Evolutionary conservation across 371 early-diverging fungal genomes (phyloP), one percentile per base, ranked within the genome.

Genomic region (Funneliformis caledonium): DNA sequence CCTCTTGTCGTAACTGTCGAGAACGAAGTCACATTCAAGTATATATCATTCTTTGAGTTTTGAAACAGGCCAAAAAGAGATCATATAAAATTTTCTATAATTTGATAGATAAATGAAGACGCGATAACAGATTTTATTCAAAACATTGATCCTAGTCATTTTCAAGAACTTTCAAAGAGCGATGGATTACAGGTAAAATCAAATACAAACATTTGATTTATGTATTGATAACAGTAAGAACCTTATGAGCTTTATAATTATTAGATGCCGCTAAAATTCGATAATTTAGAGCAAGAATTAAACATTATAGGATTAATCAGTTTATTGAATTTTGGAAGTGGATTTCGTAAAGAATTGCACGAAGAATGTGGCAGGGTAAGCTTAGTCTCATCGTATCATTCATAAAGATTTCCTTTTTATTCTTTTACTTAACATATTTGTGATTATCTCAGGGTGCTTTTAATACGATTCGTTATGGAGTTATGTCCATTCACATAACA

Each of bases 401-500:
- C 22, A 31, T 33, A 31, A 3, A 11, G 33, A 31, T 9, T 22
- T 64, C 11, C 26, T 0, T 26, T 26, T 26, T 26, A 26, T 26
- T 26, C 26, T 26, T 64, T 31, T 31, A 31, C 5, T 10, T 2
- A 31, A 64, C 2, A 62, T 33, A 4, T 64, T 33, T 64, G 19
- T 64, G 33, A 64, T 64, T 1, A 56, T 4, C 4, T 2, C 2
- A 64, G 64, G 95, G 93, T 56, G 93, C 93, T 0, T 93, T 92
- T 65, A 92, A 95, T 80, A 92, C 93, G 0, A 93, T 96, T 43
- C 87, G 91, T 47, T 94, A 93, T 85, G 96, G 96, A n/a, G 88
- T 90, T 82, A 94, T 96, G 91, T 91, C 93, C 59, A 87, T 95
- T 81, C 94, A 95, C 80, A 94, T 96, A 61, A 87, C 91, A 64